Evolutionary conservation across 2,329 filamentous ascomycete species (phyloP).

Genomic region (Hirsutella minnesotensis): DNA sequence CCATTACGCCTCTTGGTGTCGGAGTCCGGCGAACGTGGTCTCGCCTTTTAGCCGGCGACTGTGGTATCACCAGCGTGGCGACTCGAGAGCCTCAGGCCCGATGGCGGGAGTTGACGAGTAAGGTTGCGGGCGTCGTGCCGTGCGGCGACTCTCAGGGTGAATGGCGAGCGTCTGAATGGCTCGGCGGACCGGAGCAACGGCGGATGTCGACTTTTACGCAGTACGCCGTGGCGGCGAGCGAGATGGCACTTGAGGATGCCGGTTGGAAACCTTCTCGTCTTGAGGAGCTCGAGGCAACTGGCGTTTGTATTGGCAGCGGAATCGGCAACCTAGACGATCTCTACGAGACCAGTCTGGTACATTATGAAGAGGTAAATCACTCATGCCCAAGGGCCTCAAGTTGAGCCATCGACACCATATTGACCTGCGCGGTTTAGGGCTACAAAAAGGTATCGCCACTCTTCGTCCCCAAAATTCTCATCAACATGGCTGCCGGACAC

Average conservation of each 20-base stretch:
- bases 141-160: slow-evolving; percentile 24
- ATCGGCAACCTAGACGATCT: slow-evolving; percentile 91
- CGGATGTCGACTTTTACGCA: slow-evolving; percentile 88
- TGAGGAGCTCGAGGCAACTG: slow-evolving; percentile 62
- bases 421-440: slow-evolving; percentile 40
- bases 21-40: slow-evolving; percentile 70
- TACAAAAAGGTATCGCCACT: slow-evolving; percentile 88
- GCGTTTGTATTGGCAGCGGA: slow-evolving; percentile 87
- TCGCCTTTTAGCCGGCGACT: slow-evolving; percentile 66
- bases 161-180: slow-evolving; percentile 44
- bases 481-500: slow-evolving; percentile 90
- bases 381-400: too few species aligned
- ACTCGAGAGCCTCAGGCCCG: slow-evolving; percentile 39
- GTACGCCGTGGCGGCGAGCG: slow-evolving; percentile 75
- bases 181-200: slow-evolving; percentile 43
- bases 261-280: slow-evolving; percentile 54
- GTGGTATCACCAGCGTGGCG: slow-evolving; percentile 66
- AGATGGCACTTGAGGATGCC: slow-evolving; percentile 78
- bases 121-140: slow-evolving; percentile 75
- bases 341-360: slow-evolving; percentile 70
- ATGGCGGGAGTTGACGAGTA: slow-evolving; percentile 69
- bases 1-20: slow-evolving; percentile 72
- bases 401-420: not conserved
- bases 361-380: slow-evolving; percentile 53
- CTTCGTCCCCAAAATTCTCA: slow-evolving; percentile 85